Base-by-base conservation (phyloP, 805 yeast genomes). In the Cyberlindnera americana region DNA sequence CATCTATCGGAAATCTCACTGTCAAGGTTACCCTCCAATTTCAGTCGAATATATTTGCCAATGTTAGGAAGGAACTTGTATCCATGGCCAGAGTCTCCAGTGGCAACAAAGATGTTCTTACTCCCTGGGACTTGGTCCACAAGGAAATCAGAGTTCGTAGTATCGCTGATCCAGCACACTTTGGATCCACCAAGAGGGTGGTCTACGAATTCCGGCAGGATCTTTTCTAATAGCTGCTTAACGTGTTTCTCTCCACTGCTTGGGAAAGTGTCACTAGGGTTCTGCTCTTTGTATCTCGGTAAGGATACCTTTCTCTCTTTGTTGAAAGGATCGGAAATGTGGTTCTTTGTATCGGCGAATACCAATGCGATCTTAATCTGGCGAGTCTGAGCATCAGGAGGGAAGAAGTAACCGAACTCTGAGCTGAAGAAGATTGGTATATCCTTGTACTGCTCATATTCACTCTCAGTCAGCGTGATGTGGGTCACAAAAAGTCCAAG, bases 31-130 rank as follows among this genome's bases (percentile, higher is more conserved):
- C 59, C 62, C 28, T 64, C 64, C 21, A 68, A 31, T 24, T 52
- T 59, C n/a, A 52, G 53, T 3, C 43, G 38, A 14, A 71, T 67
- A 44, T 71, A 72, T 38, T 59, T 61, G 1, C 77, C 76, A 35
- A 72, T 68, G 30, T 60, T 65, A 13, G 77, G 77, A 39, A 72
- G 46, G 32, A 67, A 67, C 49, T 71, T 72, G 53, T 64, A 71
- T 5, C 62, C 73, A 50, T 71, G 76, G 8, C 75, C 73, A 4
- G 75, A 64, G 48, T 71, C 76, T 14, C 77, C 77, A 10, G 70
- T 59, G 0, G 73, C 74, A n/a, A 72, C 65, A 36, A 44, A 60
- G 2, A 67, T 54, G 19, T 61, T 62, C 0, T 39, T 29, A 14
- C 46, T 44, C 2, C 48, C 48, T 2, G 75, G 76, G 17, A 65